Percentiles rank a stretch among this genome's conserved stretches.
Evolutionary conservation across 148 eudicot species (phyloP).

Genomic region (Amaranthus palmeri): DNA sequence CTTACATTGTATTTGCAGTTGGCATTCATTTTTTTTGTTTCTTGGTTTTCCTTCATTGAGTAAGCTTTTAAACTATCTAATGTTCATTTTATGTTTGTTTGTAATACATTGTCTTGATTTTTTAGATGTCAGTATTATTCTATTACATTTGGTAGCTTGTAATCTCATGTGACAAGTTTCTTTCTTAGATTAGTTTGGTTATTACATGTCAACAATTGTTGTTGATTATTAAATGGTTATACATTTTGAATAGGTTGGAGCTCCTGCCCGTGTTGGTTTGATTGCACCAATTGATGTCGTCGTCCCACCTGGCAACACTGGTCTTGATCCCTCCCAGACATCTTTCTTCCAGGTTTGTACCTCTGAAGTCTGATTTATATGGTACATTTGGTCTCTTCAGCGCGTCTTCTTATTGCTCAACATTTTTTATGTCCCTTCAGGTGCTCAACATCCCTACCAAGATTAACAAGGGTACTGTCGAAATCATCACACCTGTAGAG

Average conservation of each 20-base stretch:
- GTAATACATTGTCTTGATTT: no score
- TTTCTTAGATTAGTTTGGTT: no score
- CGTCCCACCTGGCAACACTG: conserved; percentile 78
- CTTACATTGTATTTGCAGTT: no score
- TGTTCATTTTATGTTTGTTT: no score
- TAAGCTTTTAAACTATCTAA: no score
- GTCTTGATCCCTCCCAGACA: conserved; percentile 80
- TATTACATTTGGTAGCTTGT: no score
- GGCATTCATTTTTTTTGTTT: no score
- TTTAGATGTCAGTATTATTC: no score
- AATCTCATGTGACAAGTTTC: no score
- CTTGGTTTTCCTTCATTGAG: no score
- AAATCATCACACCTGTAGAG: conserved; percentile 69
- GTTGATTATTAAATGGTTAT: not conserved
- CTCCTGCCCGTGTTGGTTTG: conserved; percentile 81
- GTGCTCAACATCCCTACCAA: conserved; percentile 77
- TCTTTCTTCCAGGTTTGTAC: conserved; percentile 64
- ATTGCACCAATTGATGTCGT: conserved; percentile 74
- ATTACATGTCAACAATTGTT: no score
- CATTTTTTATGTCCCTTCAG: conserved; percentile 17
- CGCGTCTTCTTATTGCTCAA: not conserved
- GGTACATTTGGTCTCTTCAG: no score
- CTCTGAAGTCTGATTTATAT: not conserved
- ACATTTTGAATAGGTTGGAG: conserved; percentile 47
- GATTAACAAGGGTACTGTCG: conserved; percentile 82